Base-by-base conservation (phyloP, 1,284 basidiomycete species). In the Tetrapyrgos nigripes region DNA sequence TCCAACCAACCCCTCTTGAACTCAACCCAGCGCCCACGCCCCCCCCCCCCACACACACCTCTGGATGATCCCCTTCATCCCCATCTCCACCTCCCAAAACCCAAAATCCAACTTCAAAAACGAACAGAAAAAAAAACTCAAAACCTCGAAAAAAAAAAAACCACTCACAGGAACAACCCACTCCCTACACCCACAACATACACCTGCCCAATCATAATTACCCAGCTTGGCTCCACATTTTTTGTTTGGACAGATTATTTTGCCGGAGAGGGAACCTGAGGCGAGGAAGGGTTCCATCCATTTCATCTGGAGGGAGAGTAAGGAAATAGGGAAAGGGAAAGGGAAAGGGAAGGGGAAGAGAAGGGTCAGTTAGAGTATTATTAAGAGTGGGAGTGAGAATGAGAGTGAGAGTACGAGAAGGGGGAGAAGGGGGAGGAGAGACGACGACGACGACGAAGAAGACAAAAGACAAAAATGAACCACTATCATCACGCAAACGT, bases 191-290 rank as follows among this genome's bases (percentile, higher is more conserved):
- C 92, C 92, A 73, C 96, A 98, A 70, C 91, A 88, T 48, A 94
- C 88, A 1, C 97, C 97, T 3, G 96, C 94, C 97, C 97, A 99
- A 73, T 97, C 96, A 70, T 91, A 99, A 70, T 92, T 97, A 3
- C 97, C 97, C 24, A 99, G 83, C 77, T 99, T 99, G 19, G 85
- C 87, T 1, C 84, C 83, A 67, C 97, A 99, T 70, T 92, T 94
- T 65, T 86, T 83, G 70, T 95, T 96, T 1, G 97, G 97, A 69
- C 97, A 99, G 1, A 86, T 66, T 58, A 99, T 91, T 79, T 96
- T 96, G 4, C 97, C 97, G 0, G 87, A 84, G 23, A 97, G 77
- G 48, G 89, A 81, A 0, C 95, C 96, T 11, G 77, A 74, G 43
- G 86, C 82, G 8, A 98, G 80, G 64, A 89, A 84, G 2, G 87